These are phyloP conservation scores for Venturia aucupariae DNA, from an alignment of 2,329 filamentous ascomycete genomes.

Conservation along the genomic window DNA sequence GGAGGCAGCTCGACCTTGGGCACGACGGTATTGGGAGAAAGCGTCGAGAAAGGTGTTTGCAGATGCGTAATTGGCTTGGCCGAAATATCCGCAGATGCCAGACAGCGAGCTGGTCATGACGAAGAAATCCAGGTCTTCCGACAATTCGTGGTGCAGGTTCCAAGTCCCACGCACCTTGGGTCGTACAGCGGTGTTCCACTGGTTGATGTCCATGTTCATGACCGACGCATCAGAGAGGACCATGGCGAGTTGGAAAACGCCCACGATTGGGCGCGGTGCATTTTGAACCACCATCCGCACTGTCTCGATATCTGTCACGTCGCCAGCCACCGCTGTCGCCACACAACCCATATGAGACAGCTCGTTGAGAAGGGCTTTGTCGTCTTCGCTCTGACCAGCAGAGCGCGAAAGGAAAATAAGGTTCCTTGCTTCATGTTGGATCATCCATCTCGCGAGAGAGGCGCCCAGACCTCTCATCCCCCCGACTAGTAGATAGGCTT, in stretches of 20 bases:
- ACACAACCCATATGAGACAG: too few species aligned
- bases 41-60: slow-evolving; percentile 31
- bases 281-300: not conserved
- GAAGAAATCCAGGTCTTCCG: slow-evolving; percentile 21
- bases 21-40: slow-evolving; percentile 29
- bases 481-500: too few species aligned
- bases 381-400: too few species aligned
- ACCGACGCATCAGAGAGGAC: not conserved
- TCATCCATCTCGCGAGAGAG: too few species aligned
- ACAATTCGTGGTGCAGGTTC: slow-evolving; percentile 18
- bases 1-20: slow-evolving; percentile 31
- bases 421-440: too few species aligned
- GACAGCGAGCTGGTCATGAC: slow-evolving; percentile 21
- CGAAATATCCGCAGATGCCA: slow-evolving; percentile 16
- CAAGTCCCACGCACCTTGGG: slow-evolving; percentile 13
- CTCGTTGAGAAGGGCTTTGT: too few species aligned
- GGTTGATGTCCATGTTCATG: not conserved
- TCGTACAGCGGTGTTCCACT: not conserved
- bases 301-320: not conserved
- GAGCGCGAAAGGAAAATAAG: too few species aligned
- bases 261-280: not conserved
- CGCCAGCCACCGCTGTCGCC: too few species aligned
- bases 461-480: too few species aligned
- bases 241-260: not conserved
- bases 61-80: slow-evolving; percentile 20